Evolutionary conservation across 306 rosid genomes (phyloP), one percentile per base, ranked within the genome.

Genomic region (Alnus rubra): DNA sequence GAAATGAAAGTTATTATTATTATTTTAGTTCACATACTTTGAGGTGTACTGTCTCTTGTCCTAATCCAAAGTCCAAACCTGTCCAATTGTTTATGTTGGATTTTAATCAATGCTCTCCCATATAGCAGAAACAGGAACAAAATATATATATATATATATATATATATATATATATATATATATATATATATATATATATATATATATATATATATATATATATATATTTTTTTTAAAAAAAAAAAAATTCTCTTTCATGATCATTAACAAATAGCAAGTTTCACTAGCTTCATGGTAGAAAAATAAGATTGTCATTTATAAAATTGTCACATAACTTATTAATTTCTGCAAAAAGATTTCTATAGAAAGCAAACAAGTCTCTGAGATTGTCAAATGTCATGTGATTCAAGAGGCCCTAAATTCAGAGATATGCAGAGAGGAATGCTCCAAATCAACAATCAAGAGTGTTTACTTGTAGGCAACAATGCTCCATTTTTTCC

Each of bases 51-150:
- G 16, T 63, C 30, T 15, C 71, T 74, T 81, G 85, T 84, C 86
- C 83, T 75, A 79, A 79, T 76, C 77, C 84, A 70, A 52, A 49
- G 23, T 75, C 74, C 75, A 75, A 81, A 76, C 74, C 82, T 69
- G 79, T 63, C 48, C 74, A 71, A 53, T 69, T 58, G 75, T 60
- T 74, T 76, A 52, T 76, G 63, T 55, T 79, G 23, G 69, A 71
- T 69, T 76, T 52, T 52, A 64, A 47, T 23, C 10, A 8, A 2
- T 58, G 14, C 14, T 58, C n/a, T 19, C 31, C 15, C 35, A 19
- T 7, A 58, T 52, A 52, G 3, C 19, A 58, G 28, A 23, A 23
- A 23, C 28, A 23, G 28, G 28, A 23, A 23, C 28, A 23, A 23
- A 23, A 23, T 23, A 23, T 23, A 23, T 23, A 23, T 23, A 23